phyloP scores from a whole-genome alignment of 441 rosid genomes.

The Bocquillonia castaneifolia region DNA sequence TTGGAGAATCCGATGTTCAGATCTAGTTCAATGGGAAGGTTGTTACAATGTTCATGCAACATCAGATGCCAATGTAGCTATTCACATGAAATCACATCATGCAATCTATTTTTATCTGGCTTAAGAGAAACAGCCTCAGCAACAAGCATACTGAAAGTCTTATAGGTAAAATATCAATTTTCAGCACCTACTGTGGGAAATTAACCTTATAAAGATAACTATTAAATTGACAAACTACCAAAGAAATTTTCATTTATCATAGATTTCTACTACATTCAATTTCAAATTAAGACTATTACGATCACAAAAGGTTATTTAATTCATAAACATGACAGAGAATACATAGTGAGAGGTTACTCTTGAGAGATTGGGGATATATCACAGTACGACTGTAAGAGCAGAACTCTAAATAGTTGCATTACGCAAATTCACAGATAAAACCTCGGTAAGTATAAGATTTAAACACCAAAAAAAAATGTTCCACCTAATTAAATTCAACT shows the following conservation, averaged over 20 bases:
- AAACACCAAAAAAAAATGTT: not conserved
- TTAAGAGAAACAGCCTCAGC: not conserved
- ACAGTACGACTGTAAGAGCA: not conserved
- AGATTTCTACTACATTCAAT: not conserved
- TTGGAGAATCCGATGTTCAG: no score
- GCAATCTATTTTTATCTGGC: not conserved
- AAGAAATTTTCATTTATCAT: not conserved
- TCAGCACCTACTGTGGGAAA: constrained; percentile 3
- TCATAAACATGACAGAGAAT: no score
- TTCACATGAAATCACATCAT: not conserved
- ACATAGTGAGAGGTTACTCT: no score
- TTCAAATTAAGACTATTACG: not conserved
- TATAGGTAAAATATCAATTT: constrained; percentile 4
- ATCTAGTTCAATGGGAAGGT: no score
- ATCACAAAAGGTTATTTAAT: not conserved
- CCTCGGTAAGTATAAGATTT: not conserved
- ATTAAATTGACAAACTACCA: constrained; percentile 1
- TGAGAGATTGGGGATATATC: no score
- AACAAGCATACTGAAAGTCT: not conserved
- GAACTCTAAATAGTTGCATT: no score
- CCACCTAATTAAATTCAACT: not conserved
- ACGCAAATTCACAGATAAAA: no score
- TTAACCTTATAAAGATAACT: not conserved
- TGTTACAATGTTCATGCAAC: not conserved
- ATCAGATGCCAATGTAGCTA: not conserved